Conservation (phyloP, 805 yeast species). For the Brettanomyces custersianus region DNA sequence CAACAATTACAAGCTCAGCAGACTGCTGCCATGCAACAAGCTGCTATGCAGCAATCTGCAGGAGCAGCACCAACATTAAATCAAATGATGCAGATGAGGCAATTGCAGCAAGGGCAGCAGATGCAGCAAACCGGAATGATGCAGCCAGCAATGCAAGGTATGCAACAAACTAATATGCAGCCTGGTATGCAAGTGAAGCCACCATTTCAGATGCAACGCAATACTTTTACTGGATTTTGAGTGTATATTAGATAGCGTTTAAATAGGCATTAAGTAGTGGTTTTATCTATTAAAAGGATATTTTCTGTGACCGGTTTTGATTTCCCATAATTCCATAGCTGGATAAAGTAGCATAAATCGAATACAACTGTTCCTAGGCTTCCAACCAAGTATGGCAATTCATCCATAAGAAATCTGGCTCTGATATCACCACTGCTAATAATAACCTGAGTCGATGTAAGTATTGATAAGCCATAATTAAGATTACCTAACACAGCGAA, state of each 20-base stretch:
- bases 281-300: no score
- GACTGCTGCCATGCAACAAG: background rate
- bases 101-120: constrained; percentile 5
- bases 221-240: no score
- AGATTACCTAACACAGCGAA: constrained; percentile 74
- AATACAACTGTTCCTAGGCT: constrained; percentile 78
- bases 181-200: no score
- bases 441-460: constrained; percentile 50
- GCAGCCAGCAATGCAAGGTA: background rate
- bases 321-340: constrained; percentile 33
- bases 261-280: no score
- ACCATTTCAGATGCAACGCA: no score
- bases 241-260: no score
- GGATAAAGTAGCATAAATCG: constrained; percentile 65
- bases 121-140: constrained; percentile 4
- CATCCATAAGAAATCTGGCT: constrained; percentile 47
- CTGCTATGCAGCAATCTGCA: constrained; percentile 4
- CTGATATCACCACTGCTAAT: constrained; percentile 29
- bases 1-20: constrained; percentile 7
- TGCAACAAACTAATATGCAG: no score
- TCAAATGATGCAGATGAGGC: constrained; percentile 4
- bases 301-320: background rate
- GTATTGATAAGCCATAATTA: constrained; percentile 66
- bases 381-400: constrained; percentile 77
- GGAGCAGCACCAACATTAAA: no score